Conservation (phyloP, 345 rosid genomes). For the Tarenaya hassleriana region DNA sequence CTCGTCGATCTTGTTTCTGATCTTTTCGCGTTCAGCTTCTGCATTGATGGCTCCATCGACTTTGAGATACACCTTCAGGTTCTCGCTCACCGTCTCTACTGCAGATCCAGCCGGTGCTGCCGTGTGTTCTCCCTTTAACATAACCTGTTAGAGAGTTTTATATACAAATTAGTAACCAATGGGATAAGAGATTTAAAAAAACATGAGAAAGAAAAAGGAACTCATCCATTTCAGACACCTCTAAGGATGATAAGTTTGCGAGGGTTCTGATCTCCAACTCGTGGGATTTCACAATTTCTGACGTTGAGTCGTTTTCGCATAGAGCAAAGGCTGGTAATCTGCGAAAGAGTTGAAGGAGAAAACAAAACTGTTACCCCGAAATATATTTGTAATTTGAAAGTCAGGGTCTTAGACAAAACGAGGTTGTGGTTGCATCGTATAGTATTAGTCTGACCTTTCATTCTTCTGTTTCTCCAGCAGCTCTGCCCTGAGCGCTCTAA, state of each 20-base stretch:
- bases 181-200: not conserved
- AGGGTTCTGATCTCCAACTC: slow-evolving; percentile 79
- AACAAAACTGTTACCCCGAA: not conserved
- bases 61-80: slow-evolving; percentile 72
- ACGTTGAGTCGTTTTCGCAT: slow-evolving; percentile 57
- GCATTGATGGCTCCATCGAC: slow-evolving; percentile 56
- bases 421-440: too few relatives aligned
- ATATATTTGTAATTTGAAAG: not conserved
- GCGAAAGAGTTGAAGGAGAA: slow-evolving; percentile 13
- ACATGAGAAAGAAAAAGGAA: not conserved
- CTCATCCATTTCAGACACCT: slow-evolving; percentile 27
- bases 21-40: slow-evolving; percentile 61
- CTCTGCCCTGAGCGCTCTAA: slow-evolving; percentile 71
- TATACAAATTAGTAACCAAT: not conserved
- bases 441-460: slow-evolving; percentile 56
- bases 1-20: slow-evolving; percentile 61
- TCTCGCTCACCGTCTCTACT: slow-evolving; percentile 75
- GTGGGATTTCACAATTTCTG: slow-evolving; percentile 43
- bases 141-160: slow-evolving; percentile 42
- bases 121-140: slow-evolving; percentile 50
- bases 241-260: slow-evolving; percentile 61
- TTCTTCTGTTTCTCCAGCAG: slow-evolving; percentile 66
- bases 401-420: too few relatives aligned
- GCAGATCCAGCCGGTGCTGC: slow-evolving; percentile 76
- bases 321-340: slow-evolving; percentile 82